A percentile compares a stretch with the other conserved stretches of the same genome.
phyloP scores from a whole-genome alignment of 805 yeast species.

The Wickerhamomyces hampshirensis region DNA sequence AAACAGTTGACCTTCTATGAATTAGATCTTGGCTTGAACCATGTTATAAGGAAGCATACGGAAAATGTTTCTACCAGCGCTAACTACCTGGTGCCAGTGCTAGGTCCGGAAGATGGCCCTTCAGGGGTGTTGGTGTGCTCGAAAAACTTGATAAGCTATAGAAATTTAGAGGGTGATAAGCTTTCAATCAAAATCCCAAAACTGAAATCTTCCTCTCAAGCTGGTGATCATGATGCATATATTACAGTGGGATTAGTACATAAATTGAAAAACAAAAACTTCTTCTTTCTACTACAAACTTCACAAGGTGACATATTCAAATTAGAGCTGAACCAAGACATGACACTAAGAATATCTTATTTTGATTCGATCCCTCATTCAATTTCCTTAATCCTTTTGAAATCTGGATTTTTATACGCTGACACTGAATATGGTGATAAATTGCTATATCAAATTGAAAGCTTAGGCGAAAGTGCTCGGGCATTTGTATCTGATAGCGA shows the following conservation, averaged over 20 bases:
- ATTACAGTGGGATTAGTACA: slow-evolving; percentile 63
- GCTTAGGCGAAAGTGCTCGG: slow-evolving; percentile 59
- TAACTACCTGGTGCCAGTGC: slow-evolving; percentile 57
- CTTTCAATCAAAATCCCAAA: slow-evolving; percentile 53
- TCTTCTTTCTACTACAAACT: slow-evolving; percentile 68
- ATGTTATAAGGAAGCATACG: slow-evolving; percentile 52
- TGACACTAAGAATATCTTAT: slow-evolving; percentile 48
- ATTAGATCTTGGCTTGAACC: slow-evolving; percentile 81
- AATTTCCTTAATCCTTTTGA: slow-evolving; percentile 52
- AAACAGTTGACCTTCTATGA: slow-evolving; percentile 63
- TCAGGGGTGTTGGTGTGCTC: slow-evolving; percentile 68
- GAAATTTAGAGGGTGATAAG: slow-evolving; percentile 34
- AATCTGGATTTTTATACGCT: slow-evolving; percentile 71
- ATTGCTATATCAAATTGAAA: slow-evolving; percentile 71
- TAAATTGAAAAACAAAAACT: slow-evolving; percentile 50
- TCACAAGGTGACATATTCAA: slow-evolving; percentile 74
- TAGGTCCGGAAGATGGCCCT: slow-evolving; percentile 67
- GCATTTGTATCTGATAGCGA: slow-evolving; percentile 29
- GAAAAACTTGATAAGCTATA: slow-evolving; percentile 48
- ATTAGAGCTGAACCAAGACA: slow-evolving; percentile 45
- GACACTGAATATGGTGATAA: slow-evolving; percentile 61
- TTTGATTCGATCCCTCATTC: slow-evolving; percentile 74
- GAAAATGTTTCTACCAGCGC: slow-evolving; percentile 37
- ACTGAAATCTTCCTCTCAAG: too few species aligned
- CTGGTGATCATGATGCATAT: slow-evolving; percentile 20